phyloP scores from a whole-genome alignment of 768 basidiomycete species.

The Lentinula aciculospora region DNA sequence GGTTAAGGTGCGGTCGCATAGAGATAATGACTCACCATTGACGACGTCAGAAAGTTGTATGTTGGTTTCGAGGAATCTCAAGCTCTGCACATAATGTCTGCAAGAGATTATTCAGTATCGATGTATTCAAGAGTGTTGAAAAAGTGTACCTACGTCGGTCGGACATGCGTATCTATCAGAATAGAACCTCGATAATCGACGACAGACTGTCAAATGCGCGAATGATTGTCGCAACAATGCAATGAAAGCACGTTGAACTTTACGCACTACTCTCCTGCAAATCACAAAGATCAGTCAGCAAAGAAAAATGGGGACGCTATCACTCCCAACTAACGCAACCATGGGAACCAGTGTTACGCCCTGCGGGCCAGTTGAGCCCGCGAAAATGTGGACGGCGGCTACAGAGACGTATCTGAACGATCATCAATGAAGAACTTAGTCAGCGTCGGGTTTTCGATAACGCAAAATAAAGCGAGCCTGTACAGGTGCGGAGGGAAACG shows the following conservation, averaged over 20 bases:
- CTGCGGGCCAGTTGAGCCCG: slow-evolving; percentile 23
- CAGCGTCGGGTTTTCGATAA: not conserved
- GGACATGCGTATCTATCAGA: slow-evolving; percentile 45
- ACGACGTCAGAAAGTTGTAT: slow-evolving; percentile 32
- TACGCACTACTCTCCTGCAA: slow-evolving; percentile 33
- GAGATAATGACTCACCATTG: slow-evolving; percentile 24
- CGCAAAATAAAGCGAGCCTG: not conserved
- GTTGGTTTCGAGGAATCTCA: slow-evolving; percentile 41
- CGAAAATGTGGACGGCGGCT: slow-evolving; percentile 37
- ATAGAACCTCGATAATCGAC: slow-evolving; percentile 41
- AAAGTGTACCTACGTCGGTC: slow-evolving; percentile 39
- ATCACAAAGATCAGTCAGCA: slow-evolving; percentile 6
- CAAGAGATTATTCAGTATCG: not conserved
- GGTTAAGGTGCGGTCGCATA: not conserved
- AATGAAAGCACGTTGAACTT: not conserved
- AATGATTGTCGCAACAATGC: not conserved
- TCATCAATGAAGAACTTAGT: not conserved
- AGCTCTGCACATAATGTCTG: slow-evolving; percentile 44
- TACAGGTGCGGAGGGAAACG: slow-evolving; percentile 17
- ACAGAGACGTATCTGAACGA: slow-evolving; percentile 38
- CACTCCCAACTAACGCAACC: slow-evolving; percentile 38
- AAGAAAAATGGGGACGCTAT: not conserved
- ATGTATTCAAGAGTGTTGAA: not conserved
- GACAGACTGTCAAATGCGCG: slow-evolving; percentile 22
- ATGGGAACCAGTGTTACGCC: slow-evolving; percentile 34